Percentiles rank a stretch among this genome's conserved stretches.
Conservation (phyloP, 2,329 filamentous ascomycete genomes). For the Aspergillus eucalypticola region DNA sequence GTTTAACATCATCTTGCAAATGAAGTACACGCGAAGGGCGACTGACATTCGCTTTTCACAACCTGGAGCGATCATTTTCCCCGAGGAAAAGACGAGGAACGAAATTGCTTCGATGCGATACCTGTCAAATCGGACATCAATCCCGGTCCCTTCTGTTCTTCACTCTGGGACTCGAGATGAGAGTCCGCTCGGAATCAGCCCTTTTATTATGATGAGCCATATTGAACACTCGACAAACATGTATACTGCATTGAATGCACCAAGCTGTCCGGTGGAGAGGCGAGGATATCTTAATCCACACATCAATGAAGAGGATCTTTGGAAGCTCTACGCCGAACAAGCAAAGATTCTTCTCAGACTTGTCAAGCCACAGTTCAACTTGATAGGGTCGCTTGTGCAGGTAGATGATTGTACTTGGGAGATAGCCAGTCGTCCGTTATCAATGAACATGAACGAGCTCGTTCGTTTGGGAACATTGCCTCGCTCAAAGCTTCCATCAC, state of each 20-base stretch:
- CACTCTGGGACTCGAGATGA: neutral
- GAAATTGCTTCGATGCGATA: neutral
- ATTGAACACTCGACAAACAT: slow-evolving; percentile 18
- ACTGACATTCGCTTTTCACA: neutral
- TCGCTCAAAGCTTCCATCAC: neutral
- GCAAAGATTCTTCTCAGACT: neutral
- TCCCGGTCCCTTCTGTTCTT: neutral
- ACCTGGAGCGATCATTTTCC: neutral
- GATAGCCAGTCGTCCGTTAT: neutral
- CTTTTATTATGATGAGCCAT: slow-evolving; percentile 25
- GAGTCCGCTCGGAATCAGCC: neutral
- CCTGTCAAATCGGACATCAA: neutral
- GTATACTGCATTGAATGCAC: slow-evolving; percentile 17
- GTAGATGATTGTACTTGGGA: neutral
- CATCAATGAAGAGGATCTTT: slow-evolving; percentile 36
- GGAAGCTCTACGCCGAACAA: slow-evolving; percentile 21
- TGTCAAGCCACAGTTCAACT: neutral
- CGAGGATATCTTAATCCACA: slow-evolving; percentile 31
- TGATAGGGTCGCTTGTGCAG: neutral
- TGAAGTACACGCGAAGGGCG: neutral
- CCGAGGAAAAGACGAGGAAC: neutral
- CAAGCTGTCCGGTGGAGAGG: slow-evolving; percentile 13
- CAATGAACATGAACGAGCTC: neutral
- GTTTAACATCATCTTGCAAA: neutral
- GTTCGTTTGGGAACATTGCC: neutral